Percentiles rank a stretch among this genome's conserved stretches.
These are phyloP conservation scores for Gonium pectorale DNA, from an alignment of 139 green algal species.

Conservation along the genomic window DNA sequence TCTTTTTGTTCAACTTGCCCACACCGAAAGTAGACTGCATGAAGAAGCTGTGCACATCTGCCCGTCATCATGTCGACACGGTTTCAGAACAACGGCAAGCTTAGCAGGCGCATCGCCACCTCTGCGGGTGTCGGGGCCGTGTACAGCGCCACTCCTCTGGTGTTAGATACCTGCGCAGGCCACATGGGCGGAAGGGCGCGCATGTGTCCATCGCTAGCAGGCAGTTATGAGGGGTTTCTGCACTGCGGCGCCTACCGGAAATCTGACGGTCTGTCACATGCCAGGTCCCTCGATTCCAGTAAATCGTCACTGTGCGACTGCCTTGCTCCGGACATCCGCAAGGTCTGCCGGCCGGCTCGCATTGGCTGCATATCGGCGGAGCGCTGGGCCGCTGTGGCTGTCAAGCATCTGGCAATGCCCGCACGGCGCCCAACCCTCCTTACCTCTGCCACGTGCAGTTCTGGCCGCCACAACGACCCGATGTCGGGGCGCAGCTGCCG, in stretches of 20 bases:
- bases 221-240: neutral
- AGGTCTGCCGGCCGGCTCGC: neutral
- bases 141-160: conserved; percentile 36
- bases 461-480: conserved; percentile 19
- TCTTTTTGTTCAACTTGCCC: no score
- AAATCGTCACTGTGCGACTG: neutral
- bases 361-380: neutral
- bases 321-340: neutral
- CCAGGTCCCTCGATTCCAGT: no score
- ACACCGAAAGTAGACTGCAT: no score
- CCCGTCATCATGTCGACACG: no score
- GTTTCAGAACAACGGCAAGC: neutral
- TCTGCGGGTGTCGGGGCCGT: neutral
- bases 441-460: neutral
- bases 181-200: neutral
- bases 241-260: neutral
- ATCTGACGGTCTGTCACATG: no score
- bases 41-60: no score
- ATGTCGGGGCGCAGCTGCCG: conserved; percentile 34
- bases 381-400: neutral
- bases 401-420: neutral
- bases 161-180: conserved; percentile 40
- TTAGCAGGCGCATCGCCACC: neutral
- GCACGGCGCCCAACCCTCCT: neutral
- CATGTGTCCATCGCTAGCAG: no score